phyloP scores from a whole-genome alignment of 2,329 filamentous ascomycete species.

The Claviceps lovelessii region DNA sequence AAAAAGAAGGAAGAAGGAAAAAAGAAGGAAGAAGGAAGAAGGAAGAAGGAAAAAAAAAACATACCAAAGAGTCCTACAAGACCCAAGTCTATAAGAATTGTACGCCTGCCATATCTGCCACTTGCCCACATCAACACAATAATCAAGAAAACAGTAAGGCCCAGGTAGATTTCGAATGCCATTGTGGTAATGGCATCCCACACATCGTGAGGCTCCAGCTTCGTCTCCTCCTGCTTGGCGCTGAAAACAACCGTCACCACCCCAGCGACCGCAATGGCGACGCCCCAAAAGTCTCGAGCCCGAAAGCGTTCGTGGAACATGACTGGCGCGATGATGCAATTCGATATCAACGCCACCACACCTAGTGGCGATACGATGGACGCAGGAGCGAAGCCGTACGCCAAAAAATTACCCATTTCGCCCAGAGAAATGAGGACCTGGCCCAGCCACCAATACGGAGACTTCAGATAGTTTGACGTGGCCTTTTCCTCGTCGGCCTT shows the following conservation, averaged over 20 bases:
- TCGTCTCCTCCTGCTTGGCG: conserved; percentile 76
- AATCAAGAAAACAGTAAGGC: conserved; percentile 61
- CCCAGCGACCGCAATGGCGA: conserved; percentile 72
- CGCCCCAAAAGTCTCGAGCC: conserved; percentile 70
- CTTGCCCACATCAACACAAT: conserved; percentile 67
- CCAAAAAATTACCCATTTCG: conserved; percentile 90
- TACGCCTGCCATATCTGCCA: conserved; percentile 66
- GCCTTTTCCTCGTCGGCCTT: conserved; percentile 21
- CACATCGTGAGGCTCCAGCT: conserved; percentile 79
- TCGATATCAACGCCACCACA: conserved; percentile 91
- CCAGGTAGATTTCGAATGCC: conserved; percentile 85
- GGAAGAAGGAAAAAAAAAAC: conserved; percentile 16
- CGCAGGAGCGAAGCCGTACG: conserved; percentile 92
- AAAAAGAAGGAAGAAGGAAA: too few relatives aligned
- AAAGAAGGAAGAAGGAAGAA: conserved; percentile 10
- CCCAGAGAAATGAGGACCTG: conserved; percentile 86
- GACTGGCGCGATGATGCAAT: conserved; percentile 89
- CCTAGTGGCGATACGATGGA: conserved; percentile 94
- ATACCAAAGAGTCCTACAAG: conserved; percentile 85
- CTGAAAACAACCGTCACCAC: conserved; percentile 88
- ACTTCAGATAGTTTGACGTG: conserved; percentile 65
- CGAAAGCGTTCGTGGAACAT: conserved; percentile 88
- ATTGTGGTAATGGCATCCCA: conserved; percentile 76
- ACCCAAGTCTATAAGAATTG: conserved; percentile 82
- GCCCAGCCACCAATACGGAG: conserved; percentile 92